These are phyloP conservation scores for Tremella fuciformis DNA, from an alignment of 768 basidiomycete genomes.

Conservation along the genomic window DNA sequence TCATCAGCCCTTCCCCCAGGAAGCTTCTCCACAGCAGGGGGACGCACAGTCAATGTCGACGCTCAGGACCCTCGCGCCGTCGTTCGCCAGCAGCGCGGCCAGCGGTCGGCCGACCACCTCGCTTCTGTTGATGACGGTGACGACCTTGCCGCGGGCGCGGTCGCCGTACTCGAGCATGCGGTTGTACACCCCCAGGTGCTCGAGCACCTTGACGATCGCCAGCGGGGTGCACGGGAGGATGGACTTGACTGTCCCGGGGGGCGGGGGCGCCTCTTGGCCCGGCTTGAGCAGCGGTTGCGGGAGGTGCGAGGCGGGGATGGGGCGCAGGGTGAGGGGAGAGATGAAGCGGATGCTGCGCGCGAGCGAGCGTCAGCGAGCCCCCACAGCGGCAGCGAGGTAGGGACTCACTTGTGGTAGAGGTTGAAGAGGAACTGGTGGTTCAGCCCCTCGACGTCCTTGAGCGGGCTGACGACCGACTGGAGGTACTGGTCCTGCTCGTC, in stretches of 20 bases:
- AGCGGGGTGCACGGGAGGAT: slow-evolving; percentile 96
- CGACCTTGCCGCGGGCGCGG: slow-evolving; percentile 69
- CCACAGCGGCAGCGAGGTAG: background rate
- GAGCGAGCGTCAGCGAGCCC: slow-evolving; percentile 13
- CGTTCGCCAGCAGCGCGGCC: slow-evolving; percentile 92
- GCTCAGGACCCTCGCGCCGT: slow-evolving; percentile 91
- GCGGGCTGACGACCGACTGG: slow-evolving; percentile 92
- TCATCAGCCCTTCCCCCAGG: background rate
- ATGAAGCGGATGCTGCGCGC: slow-evolving; percentile 81
- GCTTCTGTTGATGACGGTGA: slow-evolving; percentile 93
- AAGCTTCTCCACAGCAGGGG: background rate
- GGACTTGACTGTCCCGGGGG: slow-evolving; percentile 85
- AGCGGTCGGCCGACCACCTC: slow-evolving; percentile 96
- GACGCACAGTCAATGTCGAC: slow-evolving; percentile 80
- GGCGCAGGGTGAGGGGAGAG: slow-evolving; percentile 45
- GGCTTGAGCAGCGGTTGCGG: slow-evolving; percentile 30
- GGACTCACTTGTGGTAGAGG: slow-evolving; percentile 82
- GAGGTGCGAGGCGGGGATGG: slow-evolving; percentile 42
- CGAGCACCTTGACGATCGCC: slow-evolving; percentile 92
- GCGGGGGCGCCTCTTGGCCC: slow-evolving; percentile 42
- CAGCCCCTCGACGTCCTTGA: slow-evolving; percentile 96
- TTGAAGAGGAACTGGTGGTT: slow-evolving; percentile 85
- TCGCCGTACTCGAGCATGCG: slow-evolving; percentile 87
- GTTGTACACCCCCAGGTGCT: slow-evolving; percentile 89
- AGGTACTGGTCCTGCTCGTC: slow-evolving; percentile 80